These are phyloP conservation scores for Microglena sp. DNA, from an alignment of 139 green algal genomes.

Conservation along the genomic window DNA sequence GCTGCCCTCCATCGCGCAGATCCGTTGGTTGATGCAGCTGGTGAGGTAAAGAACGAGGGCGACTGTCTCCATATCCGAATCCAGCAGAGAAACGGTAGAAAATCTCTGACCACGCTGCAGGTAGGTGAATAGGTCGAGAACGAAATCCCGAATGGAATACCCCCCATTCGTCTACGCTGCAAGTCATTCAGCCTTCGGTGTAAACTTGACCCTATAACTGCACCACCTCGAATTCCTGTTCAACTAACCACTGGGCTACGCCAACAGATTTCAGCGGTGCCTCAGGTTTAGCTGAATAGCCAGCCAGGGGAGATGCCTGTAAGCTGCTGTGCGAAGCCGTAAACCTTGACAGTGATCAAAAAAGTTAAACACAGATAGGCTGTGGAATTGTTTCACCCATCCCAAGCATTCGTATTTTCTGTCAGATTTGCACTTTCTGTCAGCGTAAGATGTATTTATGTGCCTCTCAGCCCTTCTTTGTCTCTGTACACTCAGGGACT, in stretches of 20 bases:
- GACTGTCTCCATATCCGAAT: slow-evolving; percentile 87
- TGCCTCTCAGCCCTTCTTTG: neutral
- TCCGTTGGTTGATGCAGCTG: neutral
- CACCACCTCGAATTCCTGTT: too few relatives aligned
- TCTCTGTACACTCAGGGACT: slow-evolving; percentile 69
- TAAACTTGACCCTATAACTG: too few relatives aligned
- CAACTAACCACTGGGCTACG: too few relatives aligned
- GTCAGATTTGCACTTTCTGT: neutral
- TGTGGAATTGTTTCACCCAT: neutral
- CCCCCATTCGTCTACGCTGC: too few relatives aligned
- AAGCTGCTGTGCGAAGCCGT: neutral
- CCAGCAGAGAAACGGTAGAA: slow-evolving; percentile 95
- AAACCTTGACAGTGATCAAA: neutral
- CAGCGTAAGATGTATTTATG: neutral
- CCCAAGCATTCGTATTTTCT: too few relatives aligned
- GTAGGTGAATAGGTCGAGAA: slow-evolving; percentile 12
- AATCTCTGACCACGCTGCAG: slow-evolving; percentile 94
- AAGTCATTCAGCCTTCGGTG: too few relatives aligned
- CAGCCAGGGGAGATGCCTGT: neutral
- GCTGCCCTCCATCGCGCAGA: neutral
- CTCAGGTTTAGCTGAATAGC: neutral
- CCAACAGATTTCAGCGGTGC: too few relatives aligned
- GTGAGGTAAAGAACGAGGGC: slow-evolving; percentile 23
- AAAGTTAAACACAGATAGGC: neutral
- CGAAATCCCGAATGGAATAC: too few relatives aligned